phyloP scores from a whole-genome alignment of 2,329 filamentous ascomycete species.

The Fusarium pseudocircinatum region DNA sequence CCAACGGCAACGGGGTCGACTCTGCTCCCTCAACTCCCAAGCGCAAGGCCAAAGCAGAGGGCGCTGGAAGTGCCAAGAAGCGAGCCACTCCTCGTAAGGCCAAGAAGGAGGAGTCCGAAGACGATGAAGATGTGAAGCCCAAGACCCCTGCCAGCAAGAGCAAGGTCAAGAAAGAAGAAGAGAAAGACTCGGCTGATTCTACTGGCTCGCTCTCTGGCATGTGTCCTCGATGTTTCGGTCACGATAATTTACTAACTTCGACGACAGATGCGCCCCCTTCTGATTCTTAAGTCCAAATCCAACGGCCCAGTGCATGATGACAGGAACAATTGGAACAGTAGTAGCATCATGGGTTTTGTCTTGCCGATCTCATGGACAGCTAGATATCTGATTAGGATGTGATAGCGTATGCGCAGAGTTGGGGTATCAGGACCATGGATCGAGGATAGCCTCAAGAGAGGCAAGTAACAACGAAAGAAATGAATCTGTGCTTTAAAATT shows the following conservation, averaged over 20 bases:
- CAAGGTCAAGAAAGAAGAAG: constrained; percentile 39
- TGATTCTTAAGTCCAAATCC: constrained; percentile 14
- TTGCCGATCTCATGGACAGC: constrained; percentile 10
- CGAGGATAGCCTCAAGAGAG: constrained; percentile 2
- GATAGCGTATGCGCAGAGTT: constrained; percentile 9
- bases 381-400: constrained; percentile 33
- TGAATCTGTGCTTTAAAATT: background rate
- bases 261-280: constrained; percentile 26
- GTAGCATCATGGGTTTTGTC: background rate
- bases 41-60: constrained; percentile 42
- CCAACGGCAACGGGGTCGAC: background rate
- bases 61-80: constrained; percentile 41
- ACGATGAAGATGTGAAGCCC: constrained; percentile 35
- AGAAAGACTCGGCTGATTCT: constrained; percentile 15
- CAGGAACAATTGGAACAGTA: background rate
- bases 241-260: background rate
- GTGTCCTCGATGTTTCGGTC: background rate
- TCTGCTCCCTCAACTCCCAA: constrained; percentile 40
- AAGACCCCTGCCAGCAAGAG: constrained; percentile 22
- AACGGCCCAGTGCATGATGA: background rate
- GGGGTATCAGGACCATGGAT: constrained; percentile 17
- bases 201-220: constrained; percentile 34
- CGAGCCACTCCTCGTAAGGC: constrained; percentile 37
- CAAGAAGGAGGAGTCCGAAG: constrained; percentile 42
- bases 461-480: background rate